phyloP scores from a whole-genome alignment of 768 basidiomycete genomes.

The Pulveroboletus ravenelii region DNA sequence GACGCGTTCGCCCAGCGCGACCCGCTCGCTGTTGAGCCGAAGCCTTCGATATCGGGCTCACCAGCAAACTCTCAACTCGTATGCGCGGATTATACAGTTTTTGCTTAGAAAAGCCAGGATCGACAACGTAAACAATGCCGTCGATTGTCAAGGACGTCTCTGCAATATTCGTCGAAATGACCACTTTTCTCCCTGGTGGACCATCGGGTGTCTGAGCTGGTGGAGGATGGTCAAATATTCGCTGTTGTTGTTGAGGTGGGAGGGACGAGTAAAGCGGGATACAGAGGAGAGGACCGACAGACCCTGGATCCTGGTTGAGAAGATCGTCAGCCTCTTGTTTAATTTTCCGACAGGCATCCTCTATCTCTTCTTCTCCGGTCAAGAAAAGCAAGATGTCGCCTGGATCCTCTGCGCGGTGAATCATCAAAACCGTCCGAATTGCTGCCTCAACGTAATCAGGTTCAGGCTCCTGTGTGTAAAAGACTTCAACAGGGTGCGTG shows the following conservation, averaged over 20 bases:
- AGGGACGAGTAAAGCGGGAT: constrained; percentile 94
- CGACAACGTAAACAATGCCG: constrained; percentile 98
- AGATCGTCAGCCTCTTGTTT: constrained; percentile 87
- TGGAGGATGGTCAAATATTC: constrained; percentile 92
- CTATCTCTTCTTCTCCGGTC: constrained; percentile 98
- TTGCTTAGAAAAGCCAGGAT: constrained; percentile 96
- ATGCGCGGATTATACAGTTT: constrained; percentile 98
- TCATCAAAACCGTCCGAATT: constrained; percentile 94
- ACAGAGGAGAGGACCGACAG: constrained; percentile 83
- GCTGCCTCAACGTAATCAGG: constrained; percentile 97
- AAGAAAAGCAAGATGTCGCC: constrained; percentile 94
- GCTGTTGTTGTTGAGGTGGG: constrained; percentile 91
- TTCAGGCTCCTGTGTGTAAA: constrained; percentile 89
- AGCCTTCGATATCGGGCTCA: constrained; percentile 94
- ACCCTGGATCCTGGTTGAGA: constrained; percentile 58
- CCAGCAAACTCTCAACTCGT: constrained; percentile 88
- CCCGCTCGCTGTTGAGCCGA: constrained; percentile 95
- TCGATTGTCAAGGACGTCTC: constrained; percentile 98
- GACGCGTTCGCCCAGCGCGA: constrained; percentile 91
- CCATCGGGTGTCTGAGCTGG: constrained; percentile 53
- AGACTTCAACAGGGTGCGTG: constrained; percentile 94
- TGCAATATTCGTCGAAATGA: constrained; percentile 95
- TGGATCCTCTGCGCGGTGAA: constrained; percentile 90
- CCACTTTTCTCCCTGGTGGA: constrained; percentile 87
- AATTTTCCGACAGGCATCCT: constrained; percentile 92